Evolutionary conservation across 2,329 filamentous ascomycete species (phyloP).

Genomic region (Aspergillus sp.): DNA sequence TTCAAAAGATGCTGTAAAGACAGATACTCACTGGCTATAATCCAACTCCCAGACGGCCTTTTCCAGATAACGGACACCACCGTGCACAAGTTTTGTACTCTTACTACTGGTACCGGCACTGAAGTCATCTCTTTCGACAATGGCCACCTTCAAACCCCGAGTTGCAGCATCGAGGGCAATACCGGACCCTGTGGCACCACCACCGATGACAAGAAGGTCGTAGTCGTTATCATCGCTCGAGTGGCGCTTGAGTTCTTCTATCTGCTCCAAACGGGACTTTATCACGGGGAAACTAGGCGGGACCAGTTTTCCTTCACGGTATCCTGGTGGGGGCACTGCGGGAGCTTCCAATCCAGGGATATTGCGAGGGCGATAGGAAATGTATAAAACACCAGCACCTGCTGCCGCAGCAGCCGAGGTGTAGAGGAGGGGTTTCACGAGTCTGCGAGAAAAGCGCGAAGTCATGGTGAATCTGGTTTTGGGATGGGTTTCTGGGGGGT

Average conservation of each 20-base stretch:
- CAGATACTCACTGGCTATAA: conserved; percentile 59
- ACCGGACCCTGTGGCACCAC: conserved; percentile 70
- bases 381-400: conserved; percentile 53
- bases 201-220: conserved; percentile 72
- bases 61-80: conserved; percentile 76
- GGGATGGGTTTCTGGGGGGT: too few species aligned
- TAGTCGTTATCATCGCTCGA: conserved; percentile 45
- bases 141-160: conserved; percentile 68
- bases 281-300: conserved; percentile 47
- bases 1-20: not conserved
- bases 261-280: conserved; percentile 46
- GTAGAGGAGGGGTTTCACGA: conserved; percentile 55
- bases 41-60: conserved; percentile 82
- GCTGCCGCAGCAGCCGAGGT: conserved; percentile 49
- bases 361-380: conserved; percentile 57
- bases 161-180: conserved; percentile 77
- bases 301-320: conserved; percentile 52
- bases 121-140: conserved; percentile 80
- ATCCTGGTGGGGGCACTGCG: conserved; percentile 56
- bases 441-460: conserved; percentile 38
- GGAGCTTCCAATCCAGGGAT: conserved; percentile 58
- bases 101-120: conserved; percentile 76
- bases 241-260: conserved; percentile 45
- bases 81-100: conserved; percentile 81
- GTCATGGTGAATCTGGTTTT: conserved; percentile 24